Evolutionary conservation across 2,329 filamentous ascomycete species (phyloP).

Genomic region (Paracoccidioides brasiliensis): DNA sequence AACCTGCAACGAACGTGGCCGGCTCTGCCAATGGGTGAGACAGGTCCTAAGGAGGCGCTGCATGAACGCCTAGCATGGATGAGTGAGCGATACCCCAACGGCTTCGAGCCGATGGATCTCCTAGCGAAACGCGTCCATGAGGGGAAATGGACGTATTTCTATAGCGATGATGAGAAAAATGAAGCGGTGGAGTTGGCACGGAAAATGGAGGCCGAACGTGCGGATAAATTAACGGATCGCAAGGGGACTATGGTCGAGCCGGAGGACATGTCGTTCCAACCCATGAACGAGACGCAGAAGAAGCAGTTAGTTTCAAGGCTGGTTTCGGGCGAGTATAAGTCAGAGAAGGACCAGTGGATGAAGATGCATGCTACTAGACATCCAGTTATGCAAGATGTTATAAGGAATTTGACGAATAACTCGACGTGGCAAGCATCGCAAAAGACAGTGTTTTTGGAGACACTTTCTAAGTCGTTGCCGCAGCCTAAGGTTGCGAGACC

Average conservation of each 20-base stretch:
- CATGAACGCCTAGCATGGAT: slow-evolving; percentile 24
- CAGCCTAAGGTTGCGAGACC: slow-evolving; percentile 3
- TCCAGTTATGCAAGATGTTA: slow-evolving; percentile 21
- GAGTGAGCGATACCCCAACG: slow-evolving; percentile 23
- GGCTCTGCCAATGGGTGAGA: slow-evolving; percentile 21
- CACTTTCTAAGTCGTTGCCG: slow-evolving; percentile 25
- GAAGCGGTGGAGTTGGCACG: slow-evolving; percentile 25
- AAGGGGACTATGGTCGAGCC: slow-evolving; percentile 28
- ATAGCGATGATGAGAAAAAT: slow-evolving; percentile 24
- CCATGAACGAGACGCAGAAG: slow-evolving; percentile 16
- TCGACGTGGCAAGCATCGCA: slow-evolving; percentile 29
- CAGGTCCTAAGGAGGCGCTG: slow-evolving; percentile 17
- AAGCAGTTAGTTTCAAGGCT: slow-evolving; percentile 21
- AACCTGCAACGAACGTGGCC: slow-evolving; percentile 28
- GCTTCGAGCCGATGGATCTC: slow-evolving; percentile 24
- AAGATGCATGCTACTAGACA: slow-evolving; percentile 6
- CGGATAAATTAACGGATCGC: slow-evolving; percentile 23
- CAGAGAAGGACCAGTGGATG: slow-evolving; percentile 8
- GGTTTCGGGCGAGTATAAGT: slow-evolving; percentile 22
- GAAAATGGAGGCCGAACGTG: slow-evolving; percentile 21
- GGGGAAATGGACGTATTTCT: slow-evolving; percentile 27
- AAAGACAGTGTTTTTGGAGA: slow-evolving; percentile 24
- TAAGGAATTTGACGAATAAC: slow-evolving; percentile 28
- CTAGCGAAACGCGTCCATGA: slow-evolving; percentile 25
- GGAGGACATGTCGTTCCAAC: slow-evolving; percentile 17